phyloP scores from a whole-genome alignment of 2,329 filamentous ascomycete species.

The Nemania sp. region DNA sequence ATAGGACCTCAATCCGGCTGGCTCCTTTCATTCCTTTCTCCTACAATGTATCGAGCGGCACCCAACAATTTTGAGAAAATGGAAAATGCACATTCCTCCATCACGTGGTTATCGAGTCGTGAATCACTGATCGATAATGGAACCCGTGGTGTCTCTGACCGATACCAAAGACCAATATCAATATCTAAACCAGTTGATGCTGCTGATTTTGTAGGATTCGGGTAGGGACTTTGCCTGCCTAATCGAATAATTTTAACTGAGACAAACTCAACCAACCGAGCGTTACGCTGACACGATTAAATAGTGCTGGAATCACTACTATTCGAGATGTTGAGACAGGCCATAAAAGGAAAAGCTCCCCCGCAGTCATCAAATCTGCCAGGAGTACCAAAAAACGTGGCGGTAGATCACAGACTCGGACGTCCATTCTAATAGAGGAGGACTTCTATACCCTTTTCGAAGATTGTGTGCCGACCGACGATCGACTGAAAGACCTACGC shows the following conservation, averaged over 20 bases:
- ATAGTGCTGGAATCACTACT: neutral
- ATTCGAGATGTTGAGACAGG: neutral
- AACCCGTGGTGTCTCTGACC: neutral
- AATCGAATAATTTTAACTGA: neutral
- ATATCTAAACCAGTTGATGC: slow-evolving; percentile 1
- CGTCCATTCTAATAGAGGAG: slow-evolving; percentile 12
- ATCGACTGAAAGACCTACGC: slow-evolving; percentile 8
- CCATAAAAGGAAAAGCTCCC: neutral
- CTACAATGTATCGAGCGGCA: neutral
- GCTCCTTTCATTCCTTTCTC: neutral
- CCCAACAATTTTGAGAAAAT: neutral
- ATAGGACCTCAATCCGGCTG: neutral
- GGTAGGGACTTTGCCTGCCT: neutral
- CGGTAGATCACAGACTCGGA: neutral
- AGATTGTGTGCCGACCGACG: slow-evolving; percentile 18
- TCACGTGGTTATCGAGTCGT: neutral
- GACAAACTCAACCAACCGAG: neutral
- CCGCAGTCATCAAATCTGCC: neutral
- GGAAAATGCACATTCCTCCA: neutral
- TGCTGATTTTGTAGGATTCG: neutral
- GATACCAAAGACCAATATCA: neutral
- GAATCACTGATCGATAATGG: neutral
- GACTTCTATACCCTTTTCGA: slow-evolving; percentile 14
- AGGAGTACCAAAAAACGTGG: neutral
- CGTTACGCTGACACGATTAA: slow-evolving; percentile 1